A percentile compares a stretch with the other conserved stretches of the same genome.
Conservation (phyloP, 345 rosid species). For the Toxicodendron radicans region DNA sequence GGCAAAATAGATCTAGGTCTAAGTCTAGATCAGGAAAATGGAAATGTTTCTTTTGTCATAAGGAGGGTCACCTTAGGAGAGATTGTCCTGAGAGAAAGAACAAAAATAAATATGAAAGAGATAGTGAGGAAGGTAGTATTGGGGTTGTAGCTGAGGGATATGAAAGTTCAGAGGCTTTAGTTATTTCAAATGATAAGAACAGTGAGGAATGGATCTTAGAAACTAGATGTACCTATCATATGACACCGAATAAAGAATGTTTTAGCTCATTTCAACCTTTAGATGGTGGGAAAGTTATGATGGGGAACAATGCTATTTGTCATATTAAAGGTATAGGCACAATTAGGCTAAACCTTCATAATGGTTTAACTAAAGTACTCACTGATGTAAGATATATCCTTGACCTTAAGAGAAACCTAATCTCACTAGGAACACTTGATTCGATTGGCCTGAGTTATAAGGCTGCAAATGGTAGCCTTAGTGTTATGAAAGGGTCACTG, state of each 20-base stretch:
- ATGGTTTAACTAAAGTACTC: too few relatives aligned
- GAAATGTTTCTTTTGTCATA: too few relatives aligned
- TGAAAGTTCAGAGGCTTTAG: neutral
- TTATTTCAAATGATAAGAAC: neutral
- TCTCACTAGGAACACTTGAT: neutral
- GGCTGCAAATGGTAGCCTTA: too few relatives aligned
- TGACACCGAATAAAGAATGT: neutral
- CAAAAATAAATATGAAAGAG: too few relatives aligned
- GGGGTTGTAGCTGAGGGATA: too few relatives aligned
- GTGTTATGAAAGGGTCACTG: too few relatives aligned
- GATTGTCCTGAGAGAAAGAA: too few relatives aligned
- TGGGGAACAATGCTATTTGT: neutral
- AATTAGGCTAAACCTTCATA: neutral
- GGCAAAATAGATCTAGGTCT: too few relatives aligned
- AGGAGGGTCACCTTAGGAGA: too few relatives aligned
- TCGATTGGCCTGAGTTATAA: too few relatives aligned
- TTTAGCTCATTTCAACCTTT: neutral
- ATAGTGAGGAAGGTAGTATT: too few relatives aligned
- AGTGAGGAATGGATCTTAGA: neutral
- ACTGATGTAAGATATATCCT: neutral
- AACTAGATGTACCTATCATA: neutral
- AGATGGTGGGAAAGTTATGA: neutral
- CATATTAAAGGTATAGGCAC: neutral
- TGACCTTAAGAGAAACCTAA: neutral
- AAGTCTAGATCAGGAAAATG: too few relatives aligned